Conservation (phyloP, 257 asterid genomes). For the Thymus mandschuricus region DNA sequence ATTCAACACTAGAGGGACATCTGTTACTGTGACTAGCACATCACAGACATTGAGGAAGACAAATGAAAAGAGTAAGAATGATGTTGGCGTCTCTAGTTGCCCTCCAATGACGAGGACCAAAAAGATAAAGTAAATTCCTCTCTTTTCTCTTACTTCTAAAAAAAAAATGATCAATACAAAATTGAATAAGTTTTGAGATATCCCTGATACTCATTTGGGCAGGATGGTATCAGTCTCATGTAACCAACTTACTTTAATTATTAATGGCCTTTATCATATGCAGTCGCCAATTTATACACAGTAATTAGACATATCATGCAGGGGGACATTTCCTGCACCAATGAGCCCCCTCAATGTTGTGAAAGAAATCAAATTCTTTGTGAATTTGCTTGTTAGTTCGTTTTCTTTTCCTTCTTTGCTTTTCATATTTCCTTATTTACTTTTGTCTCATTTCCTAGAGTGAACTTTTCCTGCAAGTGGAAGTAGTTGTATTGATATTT, state of each 20-base stretch:
- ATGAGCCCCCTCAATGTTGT: slow-evolving; percentile 9
- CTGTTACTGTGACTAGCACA: slow-evolving; percentile 28
- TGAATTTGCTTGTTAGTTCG: background rate
- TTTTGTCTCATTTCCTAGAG: background rate
- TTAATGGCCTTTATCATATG: slow-evolving; percentile 3
- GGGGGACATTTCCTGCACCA: slow-evolving; percentile 15
- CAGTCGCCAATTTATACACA: slow-evolving; percentile 12
- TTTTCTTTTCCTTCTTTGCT: background rate
- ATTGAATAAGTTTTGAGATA: slow-evolving; percentile 19
- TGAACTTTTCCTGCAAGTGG: background rate
- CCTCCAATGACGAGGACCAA: slow-evolving; percentile 51
- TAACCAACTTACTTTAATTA: slow-evolving; percentile 3
- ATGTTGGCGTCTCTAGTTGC: slow-evolving; percentile 54
- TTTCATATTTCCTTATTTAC: background rate
- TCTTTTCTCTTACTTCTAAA: slow-evolving; percentile 18
- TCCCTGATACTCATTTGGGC: slow-evolving; percentile 13
- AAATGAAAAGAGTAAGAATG: slow-evolving; percentile 41
- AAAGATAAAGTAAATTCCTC: slow-evolving; percentile 35
- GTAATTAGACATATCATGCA: background rate
- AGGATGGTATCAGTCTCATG: slow-evolving; percentile 12
- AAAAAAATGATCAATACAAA: background rate
- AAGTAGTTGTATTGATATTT: slow-evolving; percentile 3
- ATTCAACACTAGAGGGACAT: slow-evolving; percentile 34
- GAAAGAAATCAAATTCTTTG: background rate
- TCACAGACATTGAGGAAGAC: slow-evolving; percentile 33